These are phyloP conservation scores for Escallonia rubra DNA, from an alignment of 129 eudicot genomes.

Conservation along the genomic window DNA sequence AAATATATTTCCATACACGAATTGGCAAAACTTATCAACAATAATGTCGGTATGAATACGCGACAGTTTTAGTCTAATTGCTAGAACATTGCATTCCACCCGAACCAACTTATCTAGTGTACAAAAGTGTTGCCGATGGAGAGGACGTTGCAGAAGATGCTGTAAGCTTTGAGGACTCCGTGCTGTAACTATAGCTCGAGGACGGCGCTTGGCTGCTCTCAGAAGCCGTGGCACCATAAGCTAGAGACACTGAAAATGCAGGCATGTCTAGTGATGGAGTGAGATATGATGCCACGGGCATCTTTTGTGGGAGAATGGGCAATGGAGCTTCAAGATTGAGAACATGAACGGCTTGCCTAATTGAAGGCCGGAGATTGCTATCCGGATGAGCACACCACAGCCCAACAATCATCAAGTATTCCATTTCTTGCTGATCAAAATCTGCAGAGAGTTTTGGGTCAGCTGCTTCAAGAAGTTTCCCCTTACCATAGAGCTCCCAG, in stretches of 20 bases:
- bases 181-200: neutral
- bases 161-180: neutral
- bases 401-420: conserved; percentile 11
- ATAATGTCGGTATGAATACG: too few relatives aligned
- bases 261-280: neutral
- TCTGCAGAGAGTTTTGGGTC: neutral
- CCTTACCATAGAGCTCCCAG: conserved; percentile 6
- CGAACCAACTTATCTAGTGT: neutral
- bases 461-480: conserved; percentile 2
- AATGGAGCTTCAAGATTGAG: conserved; percentile 1
- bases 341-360: conserved; percentile 6
- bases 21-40: too few relatives aligned
- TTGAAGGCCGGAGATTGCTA: neutral
- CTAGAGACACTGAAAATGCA: neutral
- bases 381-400: conserved; percentile 15
- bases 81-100: too few relatives aligned
- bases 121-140: neutral
- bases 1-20: too few relatives aligned
- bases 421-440: neutral
- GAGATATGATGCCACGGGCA: neutral
- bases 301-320: conserved; percentile 2
- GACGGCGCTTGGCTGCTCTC: neutral
- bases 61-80: too few relatives aligned
- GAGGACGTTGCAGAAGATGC: neutral
- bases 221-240: neutral